A percentile compares a stretch with the other conserved stretches of the same genome.
phyloP scores from a whole-genome alignment of 2,329 filamentous ascomycete species.

The Phyllosticta citribraziliensis region DNA sequence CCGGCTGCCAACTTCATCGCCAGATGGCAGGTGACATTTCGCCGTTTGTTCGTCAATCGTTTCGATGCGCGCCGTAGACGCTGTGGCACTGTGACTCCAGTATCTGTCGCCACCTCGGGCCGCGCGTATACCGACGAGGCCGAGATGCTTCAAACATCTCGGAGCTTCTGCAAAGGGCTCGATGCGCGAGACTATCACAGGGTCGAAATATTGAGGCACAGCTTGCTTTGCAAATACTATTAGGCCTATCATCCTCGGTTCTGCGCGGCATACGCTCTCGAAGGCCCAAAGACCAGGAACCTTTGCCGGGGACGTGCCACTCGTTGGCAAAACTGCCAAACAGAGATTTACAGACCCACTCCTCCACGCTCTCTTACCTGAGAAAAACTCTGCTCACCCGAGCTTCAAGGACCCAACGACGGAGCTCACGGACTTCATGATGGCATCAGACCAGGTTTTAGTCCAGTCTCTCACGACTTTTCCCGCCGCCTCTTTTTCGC shows the following conservation, averaged over 20 bases:
- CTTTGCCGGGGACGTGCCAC: constrained; percentile 4
- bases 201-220: not conserved
- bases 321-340: not conserved
- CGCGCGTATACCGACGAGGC: not conserved
- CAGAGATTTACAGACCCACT: constrained; percentile 6
- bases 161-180: not conserved
- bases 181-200: constrained; percentile 3
- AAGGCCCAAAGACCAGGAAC: not conserved
- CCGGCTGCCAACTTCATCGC: not conserved
- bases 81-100: not conserved
- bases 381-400: constrained; percentile 7
- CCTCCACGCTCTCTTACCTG: constrained; percentile 1
- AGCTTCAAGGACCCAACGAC: not conserved
- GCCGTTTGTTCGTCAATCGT: not conserved
- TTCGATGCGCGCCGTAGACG: not conserved
- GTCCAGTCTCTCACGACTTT: constrained; percentile 3
- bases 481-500: constrained; percentile 5
- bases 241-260: not conserved
- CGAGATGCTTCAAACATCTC: not conserved
- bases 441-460: not conserved
- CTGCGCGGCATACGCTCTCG: not conserved
- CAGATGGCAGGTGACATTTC: not conserved
- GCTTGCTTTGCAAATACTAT: not conserved
- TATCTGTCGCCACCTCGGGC: constrained; percentile 7
- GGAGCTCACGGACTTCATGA: constrained; percentile 5